Evolutionary conservation across 1,284 basidiomycete genomes (phyloP).

Genomic region (Waitea zeae): DNA sequence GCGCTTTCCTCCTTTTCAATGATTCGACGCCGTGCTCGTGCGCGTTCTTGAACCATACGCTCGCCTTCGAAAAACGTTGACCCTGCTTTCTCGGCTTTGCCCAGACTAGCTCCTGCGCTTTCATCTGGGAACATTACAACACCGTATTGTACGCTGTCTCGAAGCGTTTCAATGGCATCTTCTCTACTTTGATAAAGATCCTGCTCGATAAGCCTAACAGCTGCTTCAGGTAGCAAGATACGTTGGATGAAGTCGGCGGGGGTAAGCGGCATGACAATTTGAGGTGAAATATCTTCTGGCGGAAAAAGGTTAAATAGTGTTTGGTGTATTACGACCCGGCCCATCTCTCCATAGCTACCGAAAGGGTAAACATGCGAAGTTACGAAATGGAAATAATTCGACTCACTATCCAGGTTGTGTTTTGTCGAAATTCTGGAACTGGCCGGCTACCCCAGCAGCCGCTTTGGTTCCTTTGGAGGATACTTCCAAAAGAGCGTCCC

Average conservation of each 20-base stretch:
- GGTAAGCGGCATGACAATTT: slow-evolving; percentile 38
- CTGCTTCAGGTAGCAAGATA: slow-evolving; percentile 61
- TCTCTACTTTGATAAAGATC: slow-evolving; percentile 30
- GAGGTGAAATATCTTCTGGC: slow-evolving; percentile 30
- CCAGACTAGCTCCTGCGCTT: too few relatives aligned
- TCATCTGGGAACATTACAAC: slow-evolving; percentile 64
- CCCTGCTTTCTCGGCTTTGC: too few relatives aligned
- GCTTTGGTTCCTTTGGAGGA: slow-evolving; percentile 42
- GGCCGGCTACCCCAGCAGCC: slow-evolving; percentile 47
- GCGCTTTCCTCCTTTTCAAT: too few relatives aligned
- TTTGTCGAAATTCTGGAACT: slow-evolving; percentile 60
- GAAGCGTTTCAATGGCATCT: slow-evolving; percentile 38
- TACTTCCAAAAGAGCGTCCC: slow-evolving; percentile 39
- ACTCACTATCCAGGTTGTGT: slow-evolving; percentile 72
- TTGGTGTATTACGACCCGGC: slow-evolving; percentile 60
- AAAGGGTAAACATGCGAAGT: slow-evolving; percentile 3
- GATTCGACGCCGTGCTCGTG: too few relatives aligned
- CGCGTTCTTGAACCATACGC: too few relatives aligned
- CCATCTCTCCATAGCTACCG: slow-evolving; percentile 61
- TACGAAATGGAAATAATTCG: too few relatives aligned
- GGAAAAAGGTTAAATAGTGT: slow-evolving; percentile 62
- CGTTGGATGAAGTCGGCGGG: slow-evolving; percentile 55
- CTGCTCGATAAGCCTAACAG: slow-evolving; percentile 50
- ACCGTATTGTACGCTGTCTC: slow-evolving; percentile 59
- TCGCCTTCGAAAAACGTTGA: too few relatives aligned